A percentile compares a stretch with the other conserved stretches of the same genome.
Evolutionary conservation across 2,329 filamentous ascomycete genomes (phyloP).

Genomic region (Neocucurbitaria cava): DNA sequence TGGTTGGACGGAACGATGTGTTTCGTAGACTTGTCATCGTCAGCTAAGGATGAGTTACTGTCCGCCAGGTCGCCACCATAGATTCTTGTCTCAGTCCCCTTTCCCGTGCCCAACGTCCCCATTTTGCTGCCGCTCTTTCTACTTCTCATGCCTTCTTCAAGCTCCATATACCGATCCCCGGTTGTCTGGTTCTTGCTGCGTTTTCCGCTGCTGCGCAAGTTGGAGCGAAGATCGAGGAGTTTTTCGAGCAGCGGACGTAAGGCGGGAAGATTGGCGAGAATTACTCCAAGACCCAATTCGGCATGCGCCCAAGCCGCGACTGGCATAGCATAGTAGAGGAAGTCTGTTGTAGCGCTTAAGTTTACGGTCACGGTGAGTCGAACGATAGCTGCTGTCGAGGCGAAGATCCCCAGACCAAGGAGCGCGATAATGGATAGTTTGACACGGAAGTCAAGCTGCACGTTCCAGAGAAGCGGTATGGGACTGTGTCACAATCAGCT

Average conservation of each 20-base stretch:
- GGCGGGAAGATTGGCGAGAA: conserved; percentile 19
- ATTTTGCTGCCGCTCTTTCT: background rate
- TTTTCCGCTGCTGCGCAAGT: conserved; percentile 1
- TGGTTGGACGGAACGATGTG: background rate
- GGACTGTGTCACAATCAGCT: conserved; percentile 9
- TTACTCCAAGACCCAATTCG: conserved; percentile 14
- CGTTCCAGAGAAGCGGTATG: conserved; percentile 29
- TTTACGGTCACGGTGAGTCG: conserved; percentile 46
- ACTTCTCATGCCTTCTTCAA: conserved; percentile 3
- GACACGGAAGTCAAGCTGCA: conserved; percentile 27
- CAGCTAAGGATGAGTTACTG: conserved; percentile 6
- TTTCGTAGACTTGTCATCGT: conserved; percentile 6
- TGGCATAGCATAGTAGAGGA: conserved; percentile 19
- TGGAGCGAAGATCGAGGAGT: conserved; percentile 13
- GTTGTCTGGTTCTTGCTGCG: conserved; percentile 8
- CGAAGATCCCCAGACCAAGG: conserved; percentile 21
- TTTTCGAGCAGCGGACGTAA: conserved; percentile 20
- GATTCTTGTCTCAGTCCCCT: conserved; percentile 11
- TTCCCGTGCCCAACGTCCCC: background rate
- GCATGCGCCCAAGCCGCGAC: conserved; percentile 21
- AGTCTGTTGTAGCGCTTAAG: conserved; percentile 20
- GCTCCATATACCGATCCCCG: conserved; percentile 13
- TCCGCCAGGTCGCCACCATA: conserved; percentile 14
- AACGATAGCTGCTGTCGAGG: conserved; percentile 39
- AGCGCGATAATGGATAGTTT: conserved; percentile 26